Evolutionary conservation across 371 early-diverging fungal species (phyloP).

Genomic region (Syncephalastrum monosporum): DNA sequence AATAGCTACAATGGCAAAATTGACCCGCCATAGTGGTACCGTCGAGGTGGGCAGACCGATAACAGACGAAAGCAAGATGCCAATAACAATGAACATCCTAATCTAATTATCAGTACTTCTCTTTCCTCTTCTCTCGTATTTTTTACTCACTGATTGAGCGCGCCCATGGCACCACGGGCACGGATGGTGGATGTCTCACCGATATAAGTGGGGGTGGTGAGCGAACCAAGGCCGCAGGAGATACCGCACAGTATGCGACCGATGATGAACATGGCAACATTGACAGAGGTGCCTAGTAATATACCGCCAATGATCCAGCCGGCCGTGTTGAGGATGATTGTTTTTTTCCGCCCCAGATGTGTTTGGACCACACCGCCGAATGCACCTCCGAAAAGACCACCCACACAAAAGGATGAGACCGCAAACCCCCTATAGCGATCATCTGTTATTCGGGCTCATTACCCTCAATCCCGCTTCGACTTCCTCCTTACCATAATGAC

Average conservation of each 20-base stretch:
- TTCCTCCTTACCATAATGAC: conserved; percentile 15
- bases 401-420: conserved; percentile 57
- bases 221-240: conserved; percentile 75
- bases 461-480: neutral
- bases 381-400: conserved; percentile 68
- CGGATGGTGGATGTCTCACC: conserved; percentile 71
- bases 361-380: conserved; percentile 52
- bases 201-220: conserved; percentile 74
- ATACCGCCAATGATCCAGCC: conserved; percentile 59
- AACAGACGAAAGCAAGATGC: conserved; percentile 66
- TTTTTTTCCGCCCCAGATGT: conserved; percentile 55
- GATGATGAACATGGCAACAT: conserved; percentile 24
- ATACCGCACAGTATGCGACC: conserved; percentile 27
- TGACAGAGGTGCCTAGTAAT: conserved; percentile 40
- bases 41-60: conserved; percentile 57
- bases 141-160: conserved; percentile 59
- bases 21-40: conserved; percentile 68
- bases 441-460: neutral
- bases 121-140: neutral
- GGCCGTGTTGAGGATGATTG: conserved; percentile 56
- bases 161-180: conserved; percentile 63
- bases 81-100: conserved; percentile 60
- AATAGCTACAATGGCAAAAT: conserved; percentile 60
- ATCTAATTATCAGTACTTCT: neutral
- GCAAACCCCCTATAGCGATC: conserved; percentile 51